Evolutionary conservation across 2,329 filamentous ascomycete genomes (phyloP), one percentile per base, ranked within the genome.

Genomic region (Aspergillus caelatus): DNA sequence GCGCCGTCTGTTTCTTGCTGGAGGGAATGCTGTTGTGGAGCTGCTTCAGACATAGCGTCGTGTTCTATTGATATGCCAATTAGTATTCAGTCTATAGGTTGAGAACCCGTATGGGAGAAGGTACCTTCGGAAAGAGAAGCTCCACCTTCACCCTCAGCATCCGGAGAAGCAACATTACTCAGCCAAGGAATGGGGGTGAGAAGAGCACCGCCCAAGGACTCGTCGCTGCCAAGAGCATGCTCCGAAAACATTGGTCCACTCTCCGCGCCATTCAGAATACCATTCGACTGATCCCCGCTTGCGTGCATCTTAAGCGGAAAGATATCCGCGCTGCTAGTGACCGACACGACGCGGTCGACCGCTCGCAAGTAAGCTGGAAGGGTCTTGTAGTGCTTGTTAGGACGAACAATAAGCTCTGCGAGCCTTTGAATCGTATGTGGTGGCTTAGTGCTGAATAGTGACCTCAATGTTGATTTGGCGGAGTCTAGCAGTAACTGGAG

Each of bases 111-210:
- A 26, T 36, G 41, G n/a, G 53, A 43, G 43, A 30, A 66, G 53
- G 9, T 69, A 74, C 73, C 66, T 34, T 69, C 66, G 46, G 62
- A 62, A 30, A 73, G 50, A 53, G 61, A 61, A 14, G 58, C 46
- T 26, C 36, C 54, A 55, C 61, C 58, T 23, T 61, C 63, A 16
- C 65, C 64, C 19, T 71, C 74, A 32, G 65, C 67, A 21, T 71
- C 75, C 1, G 77, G 71, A 1, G 75, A 74, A 39, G 69, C 59
- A 52, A 69, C 55, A 69, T 78, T 76, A 62, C 73, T 83, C 57
- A 98, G 81, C 95, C 95, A 99, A 0, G 94, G 92, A 62, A 99
- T 98, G 0, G 94, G 95, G 1, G 94, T 98, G 57, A 99, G 83
- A 21, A 97, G 83, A 0, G 95, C 95, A 8, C 95, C 95, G 26